Base-by-base conservation (phyloP, 768 basidiomycete species). In the Tremella mesenterica region DNA sequence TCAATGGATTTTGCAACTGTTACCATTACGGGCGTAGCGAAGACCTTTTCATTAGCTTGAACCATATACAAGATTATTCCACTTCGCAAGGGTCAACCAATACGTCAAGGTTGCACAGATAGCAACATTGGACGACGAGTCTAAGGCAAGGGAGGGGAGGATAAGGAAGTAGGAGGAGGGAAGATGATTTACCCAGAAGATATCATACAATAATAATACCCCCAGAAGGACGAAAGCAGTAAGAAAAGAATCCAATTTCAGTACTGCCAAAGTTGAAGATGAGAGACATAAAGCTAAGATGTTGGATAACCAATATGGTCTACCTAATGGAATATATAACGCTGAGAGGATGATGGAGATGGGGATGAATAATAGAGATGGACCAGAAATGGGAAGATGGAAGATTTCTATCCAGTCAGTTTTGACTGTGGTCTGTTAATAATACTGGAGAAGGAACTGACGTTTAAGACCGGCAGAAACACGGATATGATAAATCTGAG, bases 141-240 rank as follows among this genome's bases (percentile, higher is more conserved):
- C 48, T 29, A 44, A 27, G 20, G 27, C 7, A 21, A 13, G 41
- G 41, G 34, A 57, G 44, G 34, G 6, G 21, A 39, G 50, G 12
- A 25, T 27, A n/a, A 12, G 46, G 8, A 20, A 18, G 20, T 30
- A 28, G 29, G 26, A 14, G 23, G n/a, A 45, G 16, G 18, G 52
- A 12, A 0, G 34, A 20, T 4, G 25, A 57, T 63, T 38, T 51
- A 71, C 72, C 88, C 88, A 95, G 80, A 84, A 93, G 34, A 95
- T 81, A 69, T 97, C 93, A 69, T 97, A 97, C 36, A 95, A 43
- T 75, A 96, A 89, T 21, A 99, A 76, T 4, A 88, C 90, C 2
- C 80, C 79, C 4, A 99, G 77, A 2, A 96, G 79, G 55, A 89
- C 81, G 34, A 79, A 79, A 6, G 90, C 93, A 14, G 93, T 95